Conservation (phyloP, 805 yeast genomes). For the Candida bentonensis region DNA sequence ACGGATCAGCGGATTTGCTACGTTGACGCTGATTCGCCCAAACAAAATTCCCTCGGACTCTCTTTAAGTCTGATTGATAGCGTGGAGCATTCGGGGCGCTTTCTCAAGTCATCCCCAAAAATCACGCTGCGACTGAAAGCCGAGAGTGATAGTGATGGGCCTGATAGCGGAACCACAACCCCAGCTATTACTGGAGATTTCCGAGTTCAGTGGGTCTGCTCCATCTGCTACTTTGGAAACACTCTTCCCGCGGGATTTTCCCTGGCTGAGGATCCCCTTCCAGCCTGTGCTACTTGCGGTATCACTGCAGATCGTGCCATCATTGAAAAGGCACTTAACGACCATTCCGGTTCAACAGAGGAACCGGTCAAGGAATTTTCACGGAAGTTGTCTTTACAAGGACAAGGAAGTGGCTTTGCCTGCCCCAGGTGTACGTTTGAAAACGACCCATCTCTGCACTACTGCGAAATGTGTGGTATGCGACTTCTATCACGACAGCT, state of each 20-base stretch:
- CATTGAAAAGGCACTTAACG: constrained; percentile 21
- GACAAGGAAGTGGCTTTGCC: constrained; percentile 12
- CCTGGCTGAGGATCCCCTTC: constrained; percentile 20
- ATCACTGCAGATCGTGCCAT: constrained; percentile 29
- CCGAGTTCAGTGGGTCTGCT: constrained; percentile 57
- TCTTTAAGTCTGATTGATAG: constrained; percentile 29
- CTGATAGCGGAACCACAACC: neutral
- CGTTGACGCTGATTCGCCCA: constrained; percentile 38
- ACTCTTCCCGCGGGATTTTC: constrained; percentile 22
- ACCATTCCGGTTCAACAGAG: constrained; percentile 4
- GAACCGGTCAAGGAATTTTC: constrained; percentile 4
- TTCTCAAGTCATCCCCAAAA: constrained; percentile 68
- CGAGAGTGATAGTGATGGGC: constrained; percentile 1
- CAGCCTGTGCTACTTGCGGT: constrained; percentile 51
- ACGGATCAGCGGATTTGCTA: constrained; percentile 64
- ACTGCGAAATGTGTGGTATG: constrained; percentile 83
- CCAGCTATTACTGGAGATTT: constrained; percentile 3
- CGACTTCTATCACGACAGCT: constrained; percentile 23
- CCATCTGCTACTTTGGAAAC: constrained; percentile 73
- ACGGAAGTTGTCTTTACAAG: neutral
- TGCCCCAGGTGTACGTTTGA: constrained; percentile 62
- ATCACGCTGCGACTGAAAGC: constrained; percentile 32
- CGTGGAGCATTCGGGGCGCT: constrained; percentile 33
- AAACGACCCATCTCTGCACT: constrained; percentile 64
- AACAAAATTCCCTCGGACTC: constrained; percentile 32